phyloP scores from a whole-genome alignment of 2,329 filamentous ascomycete genomes.

The Plectosphaerella cucumerina region DNA sequence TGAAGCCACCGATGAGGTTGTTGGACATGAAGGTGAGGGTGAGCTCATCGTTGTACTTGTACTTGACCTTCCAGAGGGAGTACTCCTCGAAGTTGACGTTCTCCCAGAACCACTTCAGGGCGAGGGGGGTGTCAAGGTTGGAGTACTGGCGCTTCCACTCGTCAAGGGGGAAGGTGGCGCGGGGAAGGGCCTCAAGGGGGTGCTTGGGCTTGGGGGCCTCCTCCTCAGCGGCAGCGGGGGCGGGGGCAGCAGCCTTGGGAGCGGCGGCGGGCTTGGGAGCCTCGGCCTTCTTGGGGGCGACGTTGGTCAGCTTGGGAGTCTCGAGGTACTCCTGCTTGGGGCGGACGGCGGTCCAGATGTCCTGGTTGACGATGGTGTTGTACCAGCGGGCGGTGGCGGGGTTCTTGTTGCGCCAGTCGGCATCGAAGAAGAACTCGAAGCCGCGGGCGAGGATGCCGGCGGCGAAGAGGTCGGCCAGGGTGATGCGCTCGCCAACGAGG shows the following conservation, averaged over 20 bases:
- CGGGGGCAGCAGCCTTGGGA: constrained; percentile 30
- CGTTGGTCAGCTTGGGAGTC: constrained; percentile 68
- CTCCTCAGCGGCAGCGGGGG: constrained; percentile 33
- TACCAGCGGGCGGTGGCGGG: constrained; percentile 92
- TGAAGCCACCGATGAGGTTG: constrained; percentile 98
- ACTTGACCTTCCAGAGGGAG: constrained; percentile 89
- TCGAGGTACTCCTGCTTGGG: constrained; percentile 76
- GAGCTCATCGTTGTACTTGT: constrained; percentile 99
- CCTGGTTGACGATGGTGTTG: constrained; percentile 88
- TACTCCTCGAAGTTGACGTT: constrained; percentile 92
- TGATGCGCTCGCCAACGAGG: constrained; percentile 96
- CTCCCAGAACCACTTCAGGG: constrained; percentile 98
- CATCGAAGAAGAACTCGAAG: constrained; percentile 93
- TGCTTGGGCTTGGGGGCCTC: constrained; percentile 90
- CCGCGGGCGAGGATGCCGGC: constrained; percentile 76
- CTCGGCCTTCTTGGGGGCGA: constrained; percentile 74
- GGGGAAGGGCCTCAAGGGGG: constrained; percentile 80
- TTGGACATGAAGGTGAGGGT: constrained; percentile 98
- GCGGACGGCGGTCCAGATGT: constrained; percentile 79
- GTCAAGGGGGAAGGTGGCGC: constrained; percentile 78
- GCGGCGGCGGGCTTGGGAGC: constrained; percentile 59
- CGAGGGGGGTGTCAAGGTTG: constrained; percentile 76
- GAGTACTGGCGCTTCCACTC: constrained; percentile 99
- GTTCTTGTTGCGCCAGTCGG: constrained; percentile 77
- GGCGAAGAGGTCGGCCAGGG: constrained; percentile 89